These are phyloP conservation scores for Aurantiochytrium sp. DNA, from an alignment of 108 stramenopile genomes.

Conservation along the genomic window DNA sequence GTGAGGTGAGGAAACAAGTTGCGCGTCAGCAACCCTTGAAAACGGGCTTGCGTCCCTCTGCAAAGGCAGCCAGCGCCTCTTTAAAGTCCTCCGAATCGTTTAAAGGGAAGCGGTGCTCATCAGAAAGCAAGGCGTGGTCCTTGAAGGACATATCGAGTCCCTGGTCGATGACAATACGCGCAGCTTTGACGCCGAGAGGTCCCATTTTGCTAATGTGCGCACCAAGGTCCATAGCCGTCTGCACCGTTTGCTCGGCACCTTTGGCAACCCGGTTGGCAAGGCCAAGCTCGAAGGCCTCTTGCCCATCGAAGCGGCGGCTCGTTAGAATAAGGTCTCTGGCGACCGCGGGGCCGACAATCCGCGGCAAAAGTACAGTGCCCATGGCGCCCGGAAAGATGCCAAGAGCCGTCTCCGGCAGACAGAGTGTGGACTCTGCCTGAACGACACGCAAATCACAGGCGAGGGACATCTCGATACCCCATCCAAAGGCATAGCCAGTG, in stretches of 20 bases:
- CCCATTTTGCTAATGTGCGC: not conserved
- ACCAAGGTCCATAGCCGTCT: not conserved
- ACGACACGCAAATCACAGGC: slow-evolving; percentile 18
- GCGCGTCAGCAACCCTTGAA: not conserved
- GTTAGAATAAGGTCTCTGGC: slow-evolving; percentile 21
- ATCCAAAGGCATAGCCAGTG: slow-evolving; percentile 16
- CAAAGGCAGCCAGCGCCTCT: not conserved
- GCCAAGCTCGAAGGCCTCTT: slow-evolving; percentile 5
- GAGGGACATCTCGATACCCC: slow-evolving; percentile 23
- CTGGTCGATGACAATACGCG: not conserved
- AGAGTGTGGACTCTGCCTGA: not conserved
- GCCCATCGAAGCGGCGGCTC: not conserved
- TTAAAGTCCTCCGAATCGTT: not conserved
- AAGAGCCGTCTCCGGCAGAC: not conserved
- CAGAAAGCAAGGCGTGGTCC: not conserved
- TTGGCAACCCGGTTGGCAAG: not conserved
- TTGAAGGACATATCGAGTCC: not conserved
- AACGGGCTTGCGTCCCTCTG: not conserved
- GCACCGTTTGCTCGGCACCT: not conserved
- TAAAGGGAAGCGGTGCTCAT: not conserved
- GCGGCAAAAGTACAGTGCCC: slow-evolving; percentile 8
- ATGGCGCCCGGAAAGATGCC: slow-evolving; percentile 19
- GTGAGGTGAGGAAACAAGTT: not conserved
- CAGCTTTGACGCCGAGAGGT: not conserved
- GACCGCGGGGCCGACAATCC: slow-evolving; percentile 18